Conservation (phyloP, 148 eudicot species). For the Arbutus unedo region DNA sequence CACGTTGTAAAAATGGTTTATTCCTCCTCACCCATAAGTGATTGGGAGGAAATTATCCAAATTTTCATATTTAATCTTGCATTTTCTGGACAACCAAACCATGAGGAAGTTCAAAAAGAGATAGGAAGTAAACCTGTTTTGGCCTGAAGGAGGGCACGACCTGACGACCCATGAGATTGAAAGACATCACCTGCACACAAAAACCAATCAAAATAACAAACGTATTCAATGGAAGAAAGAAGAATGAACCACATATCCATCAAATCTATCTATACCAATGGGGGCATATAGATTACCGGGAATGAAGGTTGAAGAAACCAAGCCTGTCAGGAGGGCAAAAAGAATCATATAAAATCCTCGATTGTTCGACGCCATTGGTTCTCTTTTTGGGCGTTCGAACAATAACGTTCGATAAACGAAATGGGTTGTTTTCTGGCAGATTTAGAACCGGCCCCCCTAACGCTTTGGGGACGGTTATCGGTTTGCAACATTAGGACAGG, state of each 20-base stretch:
- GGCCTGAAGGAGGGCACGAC: slow-evolving; percentile 67
- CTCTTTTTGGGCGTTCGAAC: slow-evolving; percentile 9
- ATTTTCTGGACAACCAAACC: slow-evolving; percentile 3
- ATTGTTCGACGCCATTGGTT: slow-evolving; percentile 36
- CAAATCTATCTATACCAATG: background rate
- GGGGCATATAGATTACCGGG: slow-evolving; percentile 22
- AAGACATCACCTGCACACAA: slow-evolving; percentile 43
- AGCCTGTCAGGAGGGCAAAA: slow-evolving; percentile 43
- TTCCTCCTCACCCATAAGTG: background rate
- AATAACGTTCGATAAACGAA: slow-evolving; percentile 7
- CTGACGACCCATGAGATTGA: slow-evolving; percentile 38
- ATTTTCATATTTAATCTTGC: background rate
- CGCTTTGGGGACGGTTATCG: background rate
- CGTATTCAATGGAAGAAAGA: background rate
- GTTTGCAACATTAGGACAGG: background rate
- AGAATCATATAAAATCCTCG: slow-evolving; percentile 35
- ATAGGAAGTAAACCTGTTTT: slow-evolving; percentile 27
- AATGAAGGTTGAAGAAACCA: slow-evolving; percentile 49
- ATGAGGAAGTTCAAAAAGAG: background rate
- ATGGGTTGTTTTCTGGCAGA: background rate
- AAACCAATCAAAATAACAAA: background rate
- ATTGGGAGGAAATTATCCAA: background rate
- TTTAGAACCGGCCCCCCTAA: background rate
- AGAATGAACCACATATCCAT: background rate
- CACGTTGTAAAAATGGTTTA: too few relatives aligned